Percentiles rank a stretch among this genome's conserved stretches.
phyloP scores from a whole-genome alignment of 83 land plant genomes.

The Picea engelmannii region DNA sequence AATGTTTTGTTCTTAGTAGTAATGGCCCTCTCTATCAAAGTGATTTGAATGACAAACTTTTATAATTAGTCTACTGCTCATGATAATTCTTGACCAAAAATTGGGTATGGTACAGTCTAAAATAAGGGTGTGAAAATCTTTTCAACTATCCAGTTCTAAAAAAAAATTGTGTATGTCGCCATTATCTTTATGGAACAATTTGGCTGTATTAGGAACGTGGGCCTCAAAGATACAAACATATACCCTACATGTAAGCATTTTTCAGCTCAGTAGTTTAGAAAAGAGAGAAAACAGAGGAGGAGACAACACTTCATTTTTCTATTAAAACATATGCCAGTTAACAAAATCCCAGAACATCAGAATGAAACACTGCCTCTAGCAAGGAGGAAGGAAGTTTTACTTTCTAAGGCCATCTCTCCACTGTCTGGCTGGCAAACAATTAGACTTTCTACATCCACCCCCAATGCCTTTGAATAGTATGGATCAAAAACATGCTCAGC shows the following conservation, averaged over 20 bases:
- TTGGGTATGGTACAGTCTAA: background rate
- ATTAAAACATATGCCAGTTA: background rate
- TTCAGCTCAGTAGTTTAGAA: conserved; percentile 1
- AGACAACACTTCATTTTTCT: background rate
- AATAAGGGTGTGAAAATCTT: background rate
- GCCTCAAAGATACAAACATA: background rate
- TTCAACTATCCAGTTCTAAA: background rate
- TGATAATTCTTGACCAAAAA: no score
- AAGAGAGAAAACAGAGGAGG: background rate
- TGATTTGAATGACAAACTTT: background rate
- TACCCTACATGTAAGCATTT: background rate
- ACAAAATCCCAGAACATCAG: background rate
- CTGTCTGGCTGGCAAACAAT: conserved; percentile 97
- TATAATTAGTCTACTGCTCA: background rate
- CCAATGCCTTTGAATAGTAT: conserved; percentile 82
- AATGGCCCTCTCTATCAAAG: background rate
- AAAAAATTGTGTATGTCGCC: background rate
- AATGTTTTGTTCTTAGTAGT: background rate
- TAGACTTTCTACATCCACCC: conserved; percentile 92
- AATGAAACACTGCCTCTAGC: background rate
- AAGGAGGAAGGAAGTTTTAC: conserved; percentile 36
- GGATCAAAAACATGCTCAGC: conserved; percentile 99
- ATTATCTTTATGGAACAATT: background rate
- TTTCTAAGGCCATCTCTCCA: conserved; percentile 98
- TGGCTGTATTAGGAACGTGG: conserved; percentile 1